Evolutionary conservation across 2,329 filamentous ascomycete genomes (phyloP).

Genomic region (Fusarium sp.): DNA sequence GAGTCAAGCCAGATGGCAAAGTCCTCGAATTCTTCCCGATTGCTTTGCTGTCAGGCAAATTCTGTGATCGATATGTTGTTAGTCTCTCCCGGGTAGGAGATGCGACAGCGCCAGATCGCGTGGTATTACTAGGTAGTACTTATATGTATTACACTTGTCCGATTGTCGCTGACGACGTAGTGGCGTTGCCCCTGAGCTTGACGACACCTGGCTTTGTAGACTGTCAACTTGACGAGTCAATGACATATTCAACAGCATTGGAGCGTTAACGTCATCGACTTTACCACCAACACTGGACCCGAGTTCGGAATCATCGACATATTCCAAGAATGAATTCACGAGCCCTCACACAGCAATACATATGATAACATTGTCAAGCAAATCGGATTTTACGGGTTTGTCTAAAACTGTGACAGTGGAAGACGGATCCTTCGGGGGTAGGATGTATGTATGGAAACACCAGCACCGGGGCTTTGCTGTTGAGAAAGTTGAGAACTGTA

Average conservation of each 20-base stretch:
- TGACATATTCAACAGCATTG: slow-evolving; percentile 6
- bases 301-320: not conserved
- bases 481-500: not conserved
- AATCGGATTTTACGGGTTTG: slow-evolving; percentile 28
- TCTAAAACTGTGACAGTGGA: not conserved
- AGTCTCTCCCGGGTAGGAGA: slow-evolving; percentile 16
- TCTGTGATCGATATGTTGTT: slow-evolving; percentile 16
- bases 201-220: not conserved
- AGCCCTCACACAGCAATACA: not conserved
- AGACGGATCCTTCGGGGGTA: slow-evolving; percentile 27
- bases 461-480: not conserved
- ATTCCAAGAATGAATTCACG: not conserved
- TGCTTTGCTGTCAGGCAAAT: not conserved
- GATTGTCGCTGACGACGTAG: not conserved
- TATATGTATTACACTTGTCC: no score
- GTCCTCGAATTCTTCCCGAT: slow-evolving; percentile 5
- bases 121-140: slow-evolving; percentile 17
- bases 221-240: not conserved
- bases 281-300: not conserved
- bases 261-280: slow-evolving; percentile 20
- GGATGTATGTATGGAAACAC: slow-evolving; percentile 19
- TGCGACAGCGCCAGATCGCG: not conserved
- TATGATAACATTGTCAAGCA: slow-evolving; percentile 10
- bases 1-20: slow-evolving; percentile 20
- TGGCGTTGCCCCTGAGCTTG: slow-evolving; percentile 17